These are phyloP conservation scores for Fusarium sororula DNA, from an alignment of 2,329 filamentous ascomycete genomes.

Conservation along the genomic window DNA sequence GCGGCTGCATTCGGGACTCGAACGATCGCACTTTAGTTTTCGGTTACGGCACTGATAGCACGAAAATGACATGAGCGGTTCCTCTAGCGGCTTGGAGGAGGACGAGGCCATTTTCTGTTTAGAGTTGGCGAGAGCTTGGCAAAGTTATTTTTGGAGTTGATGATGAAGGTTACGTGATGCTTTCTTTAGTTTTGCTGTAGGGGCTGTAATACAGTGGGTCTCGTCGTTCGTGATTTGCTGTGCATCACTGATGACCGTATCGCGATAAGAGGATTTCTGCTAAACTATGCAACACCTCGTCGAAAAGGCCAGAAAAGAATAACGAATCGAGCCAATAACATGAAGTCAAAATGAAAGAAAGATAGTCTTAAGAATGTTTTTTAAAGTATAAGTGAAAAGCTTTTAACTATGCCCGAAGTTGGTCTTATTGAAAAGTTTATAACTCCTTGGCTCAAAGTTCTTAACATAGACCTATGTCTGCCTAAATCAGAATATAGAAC, in stretches of 20 bases:
- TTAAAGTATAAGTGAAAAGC: accelerated
- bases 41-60: slow-evolving; percentile 42
- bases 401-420: too few relatives aligned
- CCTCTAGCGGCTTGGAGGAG: background rate
- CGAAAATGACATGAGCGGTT: slow-evolving; percentile 34
- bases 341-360: too few relatives aligned
- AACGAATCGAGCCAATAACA: accelerated
- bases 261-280: background rate
- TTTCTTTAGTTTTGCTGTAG: background rate
- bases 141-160: background rate
- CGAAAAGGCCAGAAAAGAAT: accelerated
- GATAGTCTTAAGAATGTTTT: accelerated
- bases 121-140: background rate
- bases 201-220: slow-evolving; percentile 1
- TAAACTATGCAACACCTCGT: background rate
- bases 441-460: too few relatives aligned
- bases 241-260: background rate
- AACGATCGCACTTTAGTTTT: slow-evolving; percentile 46
- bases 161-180: background rate
- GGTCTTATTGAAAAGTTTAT: too few relatives aligned
- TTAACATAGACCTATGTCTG: accelerated
- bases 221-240: background rate
- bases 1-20: slow-evolving; percentile 37
- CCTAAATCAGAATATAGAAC: too few relatives aligned
- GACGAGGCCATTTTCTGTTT: slow-evolving; percentile 20